These are phyloP conservation scores for Mariannaea sp. DNA, from an alignment of 2,329 filamentous ascomycete species.

Conservation along the genomic window DNA sequence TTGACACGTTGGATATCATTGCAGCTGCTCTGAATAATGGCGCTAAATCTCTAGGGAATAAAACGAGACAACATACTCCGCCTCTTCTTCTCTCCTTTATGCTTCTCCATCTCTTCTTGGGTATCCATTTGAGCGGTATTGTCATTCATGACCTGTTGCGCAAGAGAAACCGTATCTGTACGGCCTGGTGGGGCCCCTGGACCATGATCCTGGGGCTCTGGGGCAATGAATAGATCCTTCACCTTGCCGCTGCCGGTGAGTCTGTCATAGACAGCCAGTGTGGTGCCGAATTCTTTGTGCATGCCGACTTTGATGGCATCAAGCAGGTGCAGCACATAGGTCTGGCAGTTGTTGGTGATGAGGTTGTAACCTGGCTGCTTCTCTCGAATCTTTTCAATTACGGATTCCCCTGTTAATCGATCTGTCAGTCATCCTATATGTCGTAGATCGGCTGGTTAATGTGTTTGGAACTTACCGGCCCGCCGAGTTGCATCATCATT, in stretches of 20 bases:
- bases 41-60: slow-evolving; percentile 26
- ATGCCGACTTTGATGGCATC: slow-evolving; percentile 58
- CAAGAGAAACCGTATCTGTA: slow-evolving; percentile 51
- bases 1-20: too few species aligned
- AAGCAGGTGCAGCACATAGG: slow-evolving; percentile 57
- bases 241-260: slow-evolving; percentile 56
- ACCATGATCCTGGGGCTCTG: slow-evolving; percentile 27
- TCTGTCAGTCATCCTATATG: neutral
- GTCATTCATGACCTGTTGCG: slow-evolving; percentile 58
- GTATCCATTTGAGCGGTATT: slow-evolving; percentile 57
- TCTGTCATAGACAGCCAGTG: slow-evolving; percentile 57
- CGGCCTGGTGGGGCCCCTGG: slow-evolving; percentile 21
- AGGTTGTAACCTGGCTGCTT: slow-evolving; percentile 59
- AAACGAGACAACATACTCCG: neutral
- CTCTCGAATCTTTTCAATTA: slow-evolving; percentile 56
- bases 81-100: neutral
- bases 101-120: slow-evolving; percentile 38
- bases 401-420: slow-evolving; percentile 52
- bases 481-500: slow-evolving; percentile 58
- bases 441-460: neutral
- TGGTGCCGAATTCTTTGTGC: slow-evolving; percentile 58
- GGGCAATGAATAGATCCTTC: slow-evolving; percentile 54
- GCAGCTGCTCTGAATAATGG: too few species aligned
- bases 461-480: slow-evolving; percentile 46
- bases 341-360: slow-evolving; percentile 66